Percentiles rank a stretch among this genome's conserved stretches.
Evolutionary conservation across 345 rosid species (phyloP).

Genomic region (Euphorbia tirucalli): DNA sequence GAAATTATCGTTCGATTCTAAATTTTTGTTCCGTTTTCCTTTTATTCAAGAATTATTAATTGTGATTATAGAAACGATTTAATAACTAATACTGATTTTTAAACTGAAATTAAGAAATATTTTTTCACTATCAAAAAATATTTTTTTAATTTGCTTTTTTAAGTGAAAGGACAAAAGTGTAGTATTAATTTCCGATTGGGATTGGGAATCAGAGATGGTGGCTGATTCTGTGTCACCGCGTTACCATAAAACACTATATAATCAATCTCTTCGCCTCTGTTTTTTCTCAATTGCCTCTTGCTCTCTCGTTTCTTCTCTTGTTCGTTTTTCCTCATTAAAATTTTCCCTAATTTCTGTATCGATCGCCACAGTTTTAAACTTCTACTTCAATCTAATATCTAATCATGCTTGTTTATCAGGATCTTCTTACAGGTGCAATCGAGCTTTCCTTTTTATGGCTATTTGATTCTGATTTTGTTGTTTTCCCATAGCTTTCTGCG

Average conservation of each 20-base stretch:
- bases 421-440: constrained; percentile 13
- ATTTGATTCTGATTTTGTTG: background rate
- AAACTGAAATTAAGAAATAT: too few relatives aligned
- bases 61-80: too few relatives aligned
- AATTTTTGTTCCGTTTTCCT: too few relatives aligned
- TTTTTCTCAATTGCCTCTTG: too few relatives aligned
- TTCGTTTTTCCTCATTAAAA: background rate
- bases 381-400: background rate
- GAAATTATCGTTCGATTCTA: too few relatives aligned
- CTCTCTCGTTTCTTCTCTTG: background rate
- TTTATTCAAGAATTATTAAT: too few relatives aligned
- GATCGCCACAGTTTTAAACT: background rate
- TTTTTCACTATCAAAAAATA: too few relatives aligned
- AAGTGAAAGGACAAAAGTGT: background rate
- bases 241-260: background rate
- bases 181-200: background rate
- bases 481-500: background rate
- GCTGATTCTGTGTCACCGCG: constrained; percentile 1
- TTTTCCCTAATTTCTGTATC: background rate
- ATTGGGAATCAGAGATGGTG: too few relatives aligned
- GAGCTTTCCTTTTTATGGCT: background rate
- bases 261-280: too few relatives aligned
- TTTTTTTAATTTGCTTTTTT: too few relatives aligned
- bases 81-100: too few relatives aligned
- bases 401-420: constrained; percentile 23